Base-by-base conservation (phyloP, 2,329 filamentous ascomycete species). In the Reticulascus tulasneorum region DNA sequence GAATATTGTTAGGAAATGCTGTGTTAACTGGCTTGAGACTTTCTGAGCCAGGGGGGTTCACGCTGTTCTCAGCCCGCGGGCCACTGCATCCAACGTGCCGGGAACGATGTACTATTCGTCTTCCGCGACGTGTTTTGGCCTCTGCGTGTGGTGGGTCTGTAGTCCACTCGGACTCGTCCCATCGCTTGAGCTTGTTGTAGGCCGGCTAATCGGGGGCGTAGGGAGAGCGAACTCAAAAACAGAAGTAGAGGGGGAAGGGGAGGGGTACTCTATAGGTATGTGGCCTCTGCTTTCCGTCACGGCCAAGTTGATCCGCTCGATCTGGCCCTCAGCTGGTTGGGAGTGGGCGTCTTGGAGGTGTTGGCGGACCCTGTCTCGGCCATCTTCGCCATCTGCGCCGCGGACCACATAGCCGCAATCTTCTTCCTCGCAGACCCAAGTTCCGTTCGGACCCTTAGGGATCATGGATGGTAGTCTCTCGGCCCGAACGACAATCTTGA, bases 371-470 rank as follows among this genome's bases (percentile, higher is more conserved):
- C 75, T 59, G 5, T 66, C 60, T 40, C 76, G 71, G 17, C 75
- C 75, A 1, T 70, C 65, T 4, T 70, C 59, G 26, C 73, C 67
- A 28, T 77, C 72, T n/a, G 77, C 77, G 3, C 70, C 71, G 42
- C 80, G 79, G 9, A 86, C 77, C 25, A 80, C 68, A 47, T 79
- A 79, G 23, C 62, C 62, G 50, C 84, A 88, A 17, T 73, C 79
- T 9, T 78, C 74, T 42, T 82, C 69, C 5, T 73, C 71, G 49
- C 84, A 88, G 2, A 63, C 64, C 82, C 83, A 88, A 0, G 77
- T 78, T 35, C 81, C 74, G 40, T 78, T 69, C 0, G 77, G 74
- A 0, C 76, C 79, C 22, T 68, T 64, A 1, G 76, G 67, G 4
- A 55, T 58, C 7, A 63, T 60, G 5, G 70, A 67, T 1, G 73